Conservation (phyloP, 2,329 filamentous ascomycete species). For the Cytospora piceicola region DNA sequence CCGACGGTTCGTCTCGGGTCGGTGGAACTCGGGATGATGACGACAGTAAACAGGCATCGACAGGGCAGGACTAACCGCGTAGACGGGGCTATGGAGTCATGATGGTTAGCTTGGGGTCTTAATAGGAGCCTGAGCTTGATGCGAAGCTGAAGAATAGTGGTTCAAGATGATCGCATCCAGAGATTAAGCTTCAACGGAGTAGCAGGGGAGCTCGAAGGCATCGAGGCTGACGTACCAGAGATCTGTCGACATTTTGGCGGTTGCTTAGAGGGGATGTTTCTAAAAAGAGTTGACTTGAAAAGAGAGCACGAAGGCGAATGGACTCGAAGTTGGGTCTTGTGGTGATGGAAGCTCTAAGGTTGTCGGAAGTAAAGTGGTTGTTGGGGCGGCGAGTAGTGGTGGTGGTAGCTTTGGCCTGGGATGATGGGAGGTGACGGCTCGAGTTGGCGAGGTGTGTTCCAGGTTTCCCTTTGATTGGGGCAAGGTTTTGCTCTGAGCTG, state of each 20-base stretch:
- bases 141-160: constrained; percentile 13
- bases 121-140: constrained; percentile 26
- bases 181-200: constrained; percentile 31
- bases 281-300: constrained; percentile 30
- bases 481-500: constrained; percentile 46
- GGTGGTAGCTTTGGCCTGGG: constrained; percentile 31
- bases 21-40: constrained; percentile 36
- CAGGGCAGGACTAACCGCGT: constrained; percentile 80
- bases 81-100: constrained; percentile 75
- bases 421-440: constrained; percentile 27
- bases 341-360: constrained; percentile 22
- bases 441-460: constrained; percentile 42
- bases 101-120: constrained; percentile 50
- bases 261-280: constrained; percentile 37
- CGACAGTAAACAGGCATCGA: constrained; percentile 24
- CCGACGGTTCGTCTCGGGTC: constrained; percentile 31
- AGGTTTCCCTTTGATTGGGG: constrained; percentile 45
- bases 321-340: constrained; percentile 25
- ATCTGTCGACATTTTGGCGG: constrained; percentile 74
- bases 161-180: constrained; percentile 37
- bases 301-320: constrained; percentile 23
- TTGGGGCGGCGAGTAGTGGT: constrained; percentile 17
- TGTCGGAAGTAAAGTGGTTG: constrained; percentile 19
- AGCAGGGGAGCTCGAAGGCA: constrained; percentile 35
- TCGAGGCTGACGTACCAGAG: constrained; percentile 70